Evolutionary conservation across 2,329 filamentous ascomycete genomes (phyloP).

Genomic region (Chaetoscypha palmicola): DNA sequence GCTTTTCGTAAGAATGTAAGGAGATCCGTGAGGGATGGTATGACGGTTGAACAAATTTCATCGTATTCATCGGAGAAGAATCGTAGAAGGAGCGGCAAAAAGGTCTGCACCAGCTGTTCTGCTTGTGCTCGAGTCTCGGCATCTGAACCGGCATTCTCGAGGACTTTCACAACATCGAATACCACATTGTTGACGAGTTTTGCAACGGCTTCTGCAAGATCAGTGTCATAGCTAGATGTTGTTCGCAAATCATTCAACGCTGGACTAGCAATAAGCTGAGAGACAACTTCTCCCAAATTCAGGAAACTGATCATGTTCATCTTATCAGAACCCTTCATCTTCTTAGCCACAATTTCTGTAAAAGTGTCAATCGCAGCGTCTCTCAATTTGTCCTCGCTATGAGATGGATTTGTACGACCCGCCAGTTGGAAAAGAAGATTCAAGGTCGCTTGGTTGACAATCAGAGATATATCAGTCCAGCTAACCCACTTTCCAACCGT

Average conservation of each 20-base stretch:
- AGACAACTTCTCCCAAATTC: conserved; percentile 77
- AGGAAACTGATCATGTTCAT: conserved; percentile 88
- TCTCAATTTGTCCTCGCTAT: conserved; percentile 69
- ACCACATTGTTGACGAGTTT: conserved; percentile 91
- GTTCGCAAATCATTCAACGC: conserved; percentile 71
- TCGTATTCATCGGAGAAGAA: conserved; percentile 99
- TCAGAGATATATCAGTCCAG: conserved; percentile 94
- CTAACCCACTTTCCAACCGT: conserved; percentile 96
- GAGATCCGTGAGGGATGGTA: conserved; percentile 86
- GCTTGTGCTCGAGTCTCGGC: conserved; percentile 64
- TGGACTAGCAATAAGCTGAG: conserved; percentile 77
- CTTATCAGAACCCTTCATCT: conserved; percentile 93
- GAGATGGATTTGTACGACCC: conserved; percentile 57
- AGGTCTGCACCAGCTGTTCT: conserved; percentile 73
- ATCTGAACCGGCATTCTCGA: conserved; percentile 61
- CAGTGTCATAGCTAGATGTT: conserved; percentile 85
- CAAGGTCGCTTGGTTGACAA: conserved; percentile 86
- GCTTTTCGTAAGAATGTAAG: conserved; percentile 84
- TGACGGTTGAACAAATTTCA: conserved; percentile 93
- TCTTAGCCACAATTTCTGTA: conserved; percentile 94
- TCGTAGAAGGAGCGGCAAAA: conserved; percentile 78
- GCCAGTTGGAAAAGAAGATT: conserved; percentile 79
- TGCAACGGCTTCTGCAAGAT: conserved; percentile 89
- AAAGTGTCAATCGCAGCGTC: conserved; percentile 91
- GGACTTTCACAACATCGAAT: conserved; percentile 76